A percentile compares a stretch with the other conserved stretches of the same genome.
Conservation (phyloP, 495 filamentous ascomycete genomes). For the Barbatosphaeria neglecta region DNA sequence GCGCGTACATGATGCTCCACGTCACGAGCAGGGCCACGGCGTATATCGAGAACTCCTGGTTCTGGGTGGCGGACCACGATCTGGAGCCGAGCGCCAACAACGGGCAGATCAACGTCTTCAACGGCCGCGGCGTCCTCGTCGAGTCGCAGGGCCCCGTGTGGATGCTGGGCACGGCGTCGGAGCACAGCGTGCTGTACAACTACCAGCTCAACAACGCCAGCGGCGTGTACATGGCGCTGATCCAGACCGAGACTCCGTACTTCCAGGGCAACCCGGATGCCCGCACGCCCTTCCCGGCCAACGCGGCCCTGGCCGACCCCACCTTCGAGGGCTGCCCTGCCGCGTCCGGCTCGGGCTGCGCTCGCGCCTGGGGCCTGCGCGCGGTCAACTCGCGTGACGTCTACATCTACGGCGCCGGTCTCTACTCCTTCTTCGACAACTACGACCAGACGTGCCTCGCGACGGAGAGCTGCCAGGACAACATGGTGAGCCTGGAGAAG, state of each 20-base stretch:
- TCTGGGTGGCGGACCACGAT: conserved; percentile 91
- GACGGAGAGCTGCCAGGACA: conserved; percentile 67
- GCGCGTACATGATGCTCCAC: conserved; percentile 74
- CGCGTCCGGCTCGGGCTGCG: conserved; percentile 51
- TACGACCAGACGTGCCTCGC: conserved; percentile 68
- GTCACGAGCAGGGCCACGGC: conserved; percentile 56
- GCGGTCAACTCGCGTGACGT: conserved; percentile 57
- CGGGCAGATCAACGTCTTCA: conserved; percentile 87
- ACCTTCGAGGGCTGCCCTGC: conserved; percentile 51
- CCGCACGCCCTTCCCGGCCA: conserved; percentile 51
- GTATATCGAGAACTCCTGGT: conserved; percentile 90
- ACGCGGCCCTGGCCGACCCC: conserved; percentile 59
- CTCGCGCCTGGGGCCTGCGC: conserved; percentile 78
- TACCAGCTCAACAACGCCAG: conserved; percentile 73
- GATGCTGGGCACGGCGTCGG: conserved; percentile 69
- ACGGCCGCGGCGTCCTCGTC: conserved; percentile 73
- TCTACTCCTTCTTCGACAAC: conserved; percentile 85
- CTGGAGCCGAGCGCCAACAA: conserved; percentile 65
- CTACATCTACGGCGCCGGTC: conserved; percentile 63
- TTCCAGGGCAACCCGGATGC: conserved; percentile 78
- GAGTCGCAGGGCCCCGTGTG: conserved; percentile 55
- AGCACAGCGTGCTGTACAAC: conserved; percentile 82
- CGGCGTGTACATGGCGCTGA: conserved; percentile 73
- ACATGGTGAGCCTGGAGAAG: conserved; percentile 77
- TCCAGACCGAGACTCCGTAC: conserved; percentile 91